Percentiles rank a stretch among this genome's conserved stretches.
phyloP scores from a whole-genome alignment of 495 filamentous ascomycete species.

The Lichina pygmaea region DNA sequence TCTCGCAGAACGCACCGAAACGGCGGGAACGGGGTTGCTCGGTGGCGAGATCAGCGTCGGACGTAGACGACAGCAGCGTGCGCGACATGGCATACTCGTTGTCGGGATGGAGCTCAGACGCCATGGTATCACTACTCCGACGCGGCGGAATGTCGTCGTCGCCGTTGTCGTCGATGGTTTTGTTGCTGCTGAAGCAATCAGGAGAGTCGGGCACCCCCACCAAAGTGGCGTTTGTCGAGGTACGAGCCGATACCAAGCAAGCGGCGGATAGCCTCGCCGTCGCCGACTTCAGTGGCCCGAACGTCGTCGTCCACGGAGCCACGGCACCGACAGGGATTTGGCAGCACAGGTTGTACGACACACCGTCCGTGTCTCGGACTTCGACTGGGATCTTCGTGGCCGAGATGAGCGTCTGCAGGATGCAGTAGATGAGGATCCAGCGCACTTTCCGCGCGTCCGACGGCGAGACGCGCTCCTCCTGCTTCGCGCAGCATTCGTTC shows the following conservation, averaged over 20 bases:
- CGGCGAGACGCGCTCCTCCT: constrained; percentile 15
- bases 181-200: too few relatives aligned
- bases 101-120: too few relatives aligned
- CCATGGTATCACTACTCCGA: too few relatives aligned
- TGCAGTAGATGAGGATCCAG: constrained; percentile 1
- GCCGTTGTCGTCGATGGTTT: not conserved
- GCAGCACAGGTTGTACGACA: constrained; percentile 8
- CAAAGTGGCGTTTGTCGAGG: too few relatives aligned
- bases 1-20: not conserved
- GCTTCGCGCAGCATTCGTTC: constrained; percentile 11
- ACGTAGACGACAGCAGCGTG: not conserved
- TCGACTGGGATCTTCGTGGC: not conserved
- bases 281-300: not conserved
- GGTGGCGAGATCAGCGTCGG: not conserved
- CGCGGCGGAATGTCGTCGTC: not conserved
- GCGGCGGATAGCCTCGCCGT: not conserved
- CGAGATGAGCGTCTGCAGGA: constrained; percentile 1
- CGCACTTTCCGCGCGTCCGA: constrained; percentile 14
- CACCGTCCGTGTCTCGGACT: not conserved
- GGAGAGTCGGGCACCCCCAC: too few relatives aligned
- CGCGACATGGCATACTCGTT: too few relatives aligned
- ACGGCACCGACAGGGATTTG: not conserved
- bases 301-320: not conserved
- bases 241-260: not conserved
- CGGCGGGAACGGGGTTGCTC: not conserved